Conservation (phyloP, 2,329 filamentous ascomycete species). For the Paecilomyces fulvus region DNA sequence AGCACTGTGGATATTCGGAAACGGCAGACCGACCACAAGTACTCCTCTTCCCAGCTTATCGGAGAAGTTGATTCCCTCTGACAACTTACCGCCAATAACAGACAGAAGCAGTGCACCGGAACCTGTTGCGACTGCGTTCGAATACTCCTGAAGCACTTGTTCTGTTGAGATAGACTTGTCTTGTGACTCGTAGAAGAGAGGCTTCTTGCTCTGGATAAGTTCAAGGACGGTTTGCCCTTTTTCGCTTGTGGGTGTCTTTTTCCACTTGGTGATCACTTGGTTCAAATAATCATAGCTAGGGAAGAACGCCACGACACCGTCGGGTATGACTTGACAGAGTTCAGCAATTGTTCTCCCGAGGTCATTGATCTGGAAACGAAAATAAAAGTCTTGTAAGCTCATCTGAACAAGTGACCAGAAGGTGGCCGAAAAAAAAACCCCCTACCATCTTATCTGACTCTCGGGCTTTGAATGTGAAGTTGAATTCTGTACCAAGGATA, state of each 20-base stretch:
- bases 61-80: conserved; percentile 97
- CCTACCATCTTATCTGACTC: conserved; percentile 55
- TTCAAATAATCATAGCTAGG: conserved; percentile 89
- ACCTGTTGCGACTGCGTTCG: conserved; percentile 51
- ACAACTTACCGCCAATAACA: conserved; percentile 89
- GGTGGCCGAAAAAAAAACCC: not conserved
- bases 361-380: conserved; percentile 47
- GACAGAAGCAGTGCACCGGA: conserved; percentile 75
- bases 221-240: conserved; percentile 19
- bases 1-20: conserved; percentile 78
- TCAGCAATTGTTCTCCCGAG: conserved; percentile 67
- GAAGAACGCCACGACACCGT: conserved; percentile 91
- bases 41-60: conserved; percentile 83
- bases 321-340: conserved; percentile 65
- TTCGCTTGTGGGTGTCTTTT: conserved; percentile 26
- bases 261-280: conserved; percentile 59
- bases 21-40: conserved; percentile 84
- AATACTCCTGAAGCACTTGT: conserved; percentile 65
- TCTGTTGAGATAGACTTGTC: conserved; percentile 45
- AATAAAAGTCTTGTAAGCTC: conserved; percentile 5
- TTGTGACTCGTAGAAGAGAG: conserved; percentile 49
- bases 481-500: conserved; percentile 51
- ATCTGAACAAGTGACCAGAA: not conserved
- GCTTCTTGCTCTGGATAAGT: conserved; percentile 24
- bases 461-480: conserved; percentile 80